phyloP scores from a whole-genome alignment of 2,329 filamentous ascomycete genomes.

The Verticillium klebahnii region DNA sequence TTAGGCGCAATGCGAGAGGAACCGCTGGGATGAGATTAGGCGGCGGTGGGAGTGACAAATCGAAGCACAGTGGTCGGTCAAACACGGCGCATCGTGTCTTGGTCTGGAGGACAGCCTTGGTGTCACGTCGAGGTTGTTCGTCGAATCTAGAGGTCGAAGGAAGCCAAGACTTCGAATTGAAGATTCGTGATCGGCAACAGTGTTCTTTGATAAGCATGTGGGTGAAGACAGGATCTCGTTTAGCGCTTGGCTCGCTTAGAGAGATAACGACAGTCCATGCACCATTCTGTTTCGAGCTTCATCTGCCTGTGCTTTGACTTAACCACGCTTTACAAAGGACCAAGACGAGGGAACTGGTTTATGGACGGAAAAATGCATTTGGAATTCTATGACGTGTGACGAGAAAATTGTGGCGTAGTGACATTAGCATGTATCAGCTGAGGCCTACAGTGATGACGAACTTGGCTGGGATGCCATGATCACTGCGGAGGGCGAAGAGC shows the following conservation, averaged over 20 bases:
- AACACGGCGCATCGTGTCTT: neutral
- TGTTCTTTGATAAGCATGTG: neutral
- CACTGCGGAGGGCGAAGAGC: neutral
- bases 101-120: neutral
- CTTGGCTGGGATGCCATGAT: slow-evolving; percentile 1
- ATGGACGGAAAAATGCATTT: too few species aligned
- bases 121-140: neutral
- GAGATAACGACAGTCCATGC: neutral
- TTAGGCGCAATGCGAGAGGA: neutral
- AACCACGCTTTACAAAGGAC: too few species aligned
- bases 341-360: too few species aligned
- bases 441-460: slow-evolving; percentile 6
- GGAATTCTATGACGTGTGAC: too few species aligned
- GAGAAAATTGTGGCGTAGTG: neutral
- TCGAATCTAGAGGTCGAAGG: neutral
- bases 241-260: neutral
- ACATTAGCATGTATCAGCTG: slow-evolving; percentile 9
- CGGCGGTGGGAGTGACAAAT: neutral
- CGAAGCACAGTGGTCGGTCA: neutral
- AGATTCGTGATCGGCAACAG: neutral
- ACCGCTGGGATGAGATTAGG: neutral
- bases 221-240: neutral
- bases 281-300: too few species aligned
- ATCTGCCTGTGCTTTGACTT: too few species aligned
- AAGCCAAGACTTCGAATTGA: neutral